Evolutionary conservation across 257 asterid genomes (phyloP).

Genomic region (Petunia secreta): DNA sequence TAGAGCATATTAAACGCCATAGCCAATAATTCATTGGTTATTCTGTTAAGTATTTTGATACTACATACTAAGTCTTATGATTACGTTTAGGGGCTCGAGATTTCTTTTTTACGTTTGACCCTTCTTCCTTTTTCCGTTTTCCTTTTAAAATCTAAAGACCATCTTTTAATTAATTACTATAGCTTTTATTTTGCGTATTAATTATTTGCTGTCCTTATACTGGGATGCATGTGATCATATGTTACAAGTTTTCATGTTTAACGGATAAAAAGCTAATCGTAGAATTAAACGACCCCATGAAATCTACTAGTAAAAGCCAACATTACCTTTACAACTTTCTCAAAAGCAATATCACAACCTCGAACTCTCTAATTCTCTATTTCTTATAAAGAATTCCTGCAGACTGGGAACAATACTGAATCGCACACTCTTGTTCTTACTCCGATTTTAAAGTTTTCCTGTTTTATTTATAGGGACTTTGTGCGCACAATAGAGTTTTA

Average conservation of each 20-base stretch:
- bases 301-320: not conserved
- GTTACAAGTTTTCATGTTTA: not conserved
- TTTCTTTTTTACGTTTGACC: constrained; percentile 38
- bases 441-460: too few species aligned
- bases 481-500: too few species aligned
- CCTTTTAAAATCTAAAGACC: not conserved
- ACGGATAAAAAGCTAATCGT: not conserved
- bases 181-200: not conserved
- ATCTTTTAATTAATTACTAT: too few species aligned
- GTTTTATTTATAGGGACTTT: too few species aligned
- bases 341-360: not conserved
- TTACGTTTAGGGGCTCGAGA: constrained; percentile 63
- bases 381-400: not conserved
- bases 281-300: not conserved
- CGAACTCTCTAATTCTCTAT: not conserved
- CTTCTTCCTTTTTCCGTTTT: constrained; percentile 3
- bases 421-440: not conserved
- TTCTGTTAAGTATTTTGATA: constrained; percentile 18
- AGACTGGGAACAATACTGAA: not conserved
- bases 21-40: constrained; percentile 30
- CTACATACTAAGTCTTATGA: not conserved
- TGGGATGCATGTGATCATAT: not conserved
- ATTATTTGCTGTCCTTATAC: not conserved
- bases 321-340: not conserved
- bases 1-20: not conserved